Base-by-base conservation (phyloP, 257 asterid species). In the Vinca minor region DNA sequence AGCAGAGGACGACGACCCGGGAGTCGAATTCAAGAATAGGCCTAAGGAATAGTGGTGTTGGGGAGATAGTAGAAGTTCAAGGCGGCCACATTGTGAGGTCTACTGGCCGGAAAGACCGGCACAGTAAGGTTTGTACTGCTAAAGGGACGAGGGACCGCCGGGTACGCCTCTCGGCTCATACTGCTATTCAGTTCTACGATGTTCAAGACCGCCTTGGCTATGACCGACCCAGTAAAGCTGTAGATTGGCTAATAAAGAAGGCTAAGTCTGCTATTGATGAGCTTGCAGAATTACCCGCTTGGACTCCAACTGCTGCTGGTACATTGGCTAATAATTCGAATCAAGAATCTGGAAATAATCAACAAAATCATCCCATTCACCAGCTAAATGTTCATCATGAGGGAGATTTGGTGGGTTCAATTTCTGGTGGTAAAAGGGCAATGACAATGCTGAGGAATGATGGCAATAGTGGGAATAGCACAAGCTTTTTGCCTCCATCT, bases 141-240 rank as follows among this genome's bases (percentile, higher is more conserved):
- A 93, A 87, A 71, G 99, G 99, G 71, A 91, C 96, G 4, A 70
- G 99, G 68, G 99, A 93, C 86, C 87, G 99, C 67, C 91, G 99
- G 9, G 97, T 93, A 15, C 85, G 99, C 68, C 94, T 93, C 39
- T 89, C 99, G n/a, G 99, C 99, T 3, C 95, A 85, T 69, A 93
- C 99, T 11, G 99, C 99, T 31, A 93, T 93, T 61, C 96, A 93
- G 38, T 93, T 93, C 76, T 93, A 93, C 77, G 99, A 93, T 65
- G 99, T 93, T 5, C 99, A 93, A 44, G 99, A 93, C 82, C 91
- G 99, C 59, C 88, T 93, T 2, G 99, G 99, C 45, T 89, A 87
- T 67, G 99, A 93, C 83, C 89, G 99, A 23, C 99, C 99, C n/a
- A 93, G 99, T 72, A 93, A 93, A 68, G 99, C 99, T 4, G 99